These are phyloP conservation scores for Saccharomyces paradoxus DNA, from an alignment of 805 yeast species.

Conservation along the genomic window DNA sequence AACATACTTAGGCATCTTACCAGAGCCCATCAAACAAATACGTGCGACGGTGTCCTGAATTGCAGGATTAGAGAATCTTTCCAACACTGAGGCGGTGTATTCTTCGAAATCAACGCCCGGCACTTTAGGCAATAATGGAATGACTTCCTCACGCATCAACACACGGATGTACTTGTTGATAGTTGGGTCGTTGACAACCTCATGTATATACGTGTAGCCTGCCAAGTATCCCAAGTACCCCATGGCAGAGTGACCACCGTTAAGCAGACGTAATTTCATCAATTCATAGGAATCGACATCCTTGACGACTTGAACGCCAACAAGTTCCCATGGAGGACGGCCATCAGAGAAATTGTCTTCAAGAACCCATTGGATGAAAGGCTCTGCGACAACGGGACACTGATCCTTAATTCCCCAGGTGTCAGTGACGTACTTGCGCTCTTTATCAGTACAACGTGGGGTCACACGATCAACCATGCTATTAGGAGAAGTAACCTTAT, in stretches of 20 bases:
- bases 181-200: slow-evolving; percentile 4
- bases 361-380: slow-evolving; percentile 7
- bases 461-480: slow-evolving; percentile 8
- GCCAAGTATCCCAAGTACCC: slow-evolving; percentile 6
- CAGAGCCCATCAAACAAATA: slow-evolving; percentile 8
- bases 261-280: slow-evolving; percentile 6
- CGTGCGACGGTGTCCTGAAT: slow-evolving; percentile 6
- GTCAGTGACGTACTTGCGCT: slow-evolving; percentile 2
- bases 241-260: slow-evolving; percentile 6
- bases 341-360: slow-evolving; percentile 5
- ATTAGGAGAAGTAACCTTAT: slow-evolving; percentile 4
- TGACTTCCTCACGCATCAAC: slow-evolving; percentile 5
- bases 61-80: slow-evolving; percentile 6
- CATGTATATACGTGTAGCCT: slow-evolving; percentile 5
- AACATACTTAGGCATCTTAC: slow-evolving; percentile 8
- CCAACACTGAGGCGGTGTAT: slow-evolving; percentile 4
- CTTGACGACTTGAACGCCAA: slow-evolving; percentile 5
- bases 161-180: slow-evolving; percentile 4
- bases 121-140: slow-evolving; percentile 4
- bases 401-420: slow-evolving; percentile 3
- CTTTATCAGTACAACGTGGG: slow-evolving; percentile 3
- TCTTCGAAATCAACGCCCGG: slow-evolving; percentile 5
- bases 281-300: slow-evolving; percentile 6
- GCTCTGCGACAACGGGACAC: slow-evolving; percentile 6
- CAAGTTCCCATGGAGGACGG: slow-evolving; percentile 4